Conservation (phyloP, 306 rosid genomes). For the Trichosanthes cucumerina region DNA sequence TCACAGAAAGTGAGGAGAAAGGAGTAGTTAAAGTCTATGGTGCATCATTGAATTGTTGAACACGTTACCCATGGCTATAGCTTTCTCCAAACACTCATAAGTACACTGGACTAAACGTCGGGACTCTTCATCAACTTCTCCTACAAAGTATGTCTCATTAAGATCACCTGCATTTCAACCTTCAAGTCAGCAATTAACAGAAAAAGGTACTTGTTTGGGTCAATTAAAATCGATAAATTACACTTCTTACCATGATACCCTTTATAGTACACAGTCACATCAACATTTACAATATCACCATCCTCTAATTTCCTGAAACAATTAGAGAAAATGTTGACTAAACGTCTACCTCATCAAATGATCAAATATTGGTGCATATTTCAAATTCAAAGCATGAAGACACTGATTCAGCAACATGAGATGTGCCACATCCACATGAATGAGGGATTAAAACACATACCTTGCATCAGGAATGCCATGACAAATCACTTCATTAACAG, state of each 20-base stretch:
- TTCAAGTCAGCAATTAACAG: slow-evolving; percentile 12
- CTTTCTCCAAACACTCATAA: slow-evolving; percentile 89
- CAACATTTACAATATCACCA: slow-evolving; percentile 88
- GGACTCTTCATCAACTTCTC: slow-evolving; percentile 88
- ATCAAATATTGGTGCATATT: neutral
- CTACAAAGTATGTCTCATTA: slow-evolving; percentile 91
- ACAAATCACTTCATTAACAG: slow-evolving; percentile 95
- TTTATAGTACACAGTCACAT: slow-evolving; percentile 74
- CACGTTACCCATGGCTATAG: slow-evolving; percentile 80
- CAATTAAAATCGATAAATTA: neutral
- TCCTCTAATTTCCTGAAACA: slow-evolving; percentile 82
- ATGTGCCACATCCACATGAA: neutral
- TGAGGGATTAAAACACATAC: slow-evolving; percentile 21
- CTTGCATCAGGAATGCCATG: slow-evolving; percentile 99
- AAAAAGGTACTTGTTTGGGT: neutral
- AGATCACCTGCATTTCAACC: slow-evolving; percentile 65
- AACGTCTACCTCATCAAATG: neutral
- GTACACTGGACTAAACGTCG: slow-evolving; percentile 62
- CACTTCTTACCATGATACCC: slow-evolving; percentile 70
- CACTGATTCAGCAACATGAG: neutral
- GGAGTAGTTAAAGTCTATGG: neutral
- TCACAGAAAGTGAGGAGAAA: neutral
- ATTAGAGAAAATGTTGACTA: slow-evolving; percentile 14
- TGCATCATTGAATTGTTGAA: slow-evolving; percentile 1
- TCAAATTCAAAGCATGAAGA: neutral